phyloP scores from a whole-genome alignment of 768 basidiomycete species.

The Pleurotus ostreatus region DNA sequence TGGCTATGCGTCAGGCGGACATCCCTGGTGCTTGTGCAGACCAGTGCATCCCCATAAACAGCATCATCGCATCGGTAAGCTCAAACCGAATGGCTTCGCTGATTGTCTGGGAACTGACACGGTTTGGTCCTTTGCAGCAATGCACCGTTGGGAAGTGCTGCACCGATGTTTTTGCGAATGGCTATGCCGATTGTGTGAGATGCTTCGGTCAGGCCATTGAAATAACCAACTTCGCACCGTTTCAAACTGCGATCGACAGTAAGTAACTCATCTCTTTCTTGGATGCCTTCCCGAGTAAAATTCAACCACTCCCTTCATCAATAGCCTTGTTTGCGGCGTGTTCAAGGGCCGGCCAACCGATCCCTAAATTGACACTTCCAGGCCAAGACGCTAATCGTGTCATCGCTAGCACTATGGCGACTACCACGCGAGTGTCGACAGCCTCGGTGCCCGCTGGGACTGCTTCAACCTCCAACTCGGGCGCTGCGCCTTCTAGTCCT shows the following conservation, averaged over 20 bases:
- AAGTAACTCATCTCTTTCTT: neutral
- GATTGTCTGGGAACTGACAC: neutral
- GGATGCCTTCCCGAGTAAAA: neutral
- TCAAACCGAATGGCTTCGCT: neutral
- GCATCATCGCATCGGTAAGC: constrained; percentile 6
- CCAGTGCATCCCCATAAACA: neutral
- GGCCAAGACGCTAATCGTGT: constrained; percentile 27
- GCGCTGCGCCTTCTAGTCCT: neutral
- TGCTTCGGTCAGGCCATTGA: neutral
- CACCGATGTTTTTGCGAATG: neutral
- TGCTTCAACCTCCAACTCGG: neutral
- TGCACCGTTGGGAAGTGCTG: constrained; percentile 6
- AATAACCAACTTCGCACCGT: constrained; percentile 3
- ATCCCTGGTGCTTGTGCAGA: constrained; percentile 1
- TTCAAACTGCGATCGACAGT: constrained; percentile 3
- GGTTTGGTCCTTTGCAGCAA: neutral
- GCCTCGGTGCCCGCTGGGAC: constrained; percentile 19
- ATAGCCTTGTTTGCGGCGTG: constrained; percentile 6
- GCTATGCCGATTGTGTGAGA: constrained; percentile 5
- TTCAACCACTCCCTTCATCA: neutral
- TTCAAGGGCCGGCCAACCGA: constrained; percentile 3
- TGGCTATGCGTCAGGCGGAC: constrained; percentile 1
- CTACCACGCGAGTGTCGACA: constrained; percentile 23
- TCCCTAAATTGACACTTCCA: constrained; percentile 27
- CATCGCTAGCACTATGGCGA: constrained; percentile 15